Evolutionary conservation across 163 green algal genomes (phyloP).

Genomic region (Scenedesmus sp.): DNA sequence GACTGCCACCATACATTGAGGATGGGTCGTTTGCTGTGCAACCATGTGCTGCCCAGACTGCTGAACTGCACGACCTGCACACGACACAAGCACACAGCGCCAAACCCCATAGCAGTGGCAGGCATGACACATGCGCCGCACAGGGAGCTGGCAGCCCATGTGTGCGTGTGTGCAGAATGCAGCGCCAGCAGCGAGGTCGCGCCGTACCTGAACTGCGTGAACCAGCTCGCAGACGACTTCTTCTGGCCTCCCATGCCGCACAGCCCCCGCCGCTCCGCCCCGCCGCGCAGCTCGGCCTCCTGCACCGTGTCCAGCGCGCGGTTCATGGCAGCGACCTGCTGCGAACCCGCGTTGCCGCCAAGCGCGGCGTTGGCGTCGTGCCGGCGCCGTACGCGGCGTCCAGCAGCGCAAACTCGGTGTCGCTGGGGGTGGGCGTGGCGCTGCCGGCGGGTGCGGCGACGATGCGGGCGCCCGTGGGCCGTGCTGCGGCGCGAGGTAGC

Average conservation of each 20-base stretch:
- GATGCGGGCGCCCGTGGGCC: background rate
- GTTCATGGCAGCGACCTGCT: constrained; percentile 12
- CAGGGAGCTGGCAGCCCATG: no score
- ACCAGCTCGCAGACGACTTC: constrained; percentile 25
- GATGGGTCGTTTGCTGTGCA: no score
- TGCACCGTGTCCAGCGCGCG: constrained; percentile 14
- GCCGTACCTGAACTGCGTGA: constrained; percentile 47
- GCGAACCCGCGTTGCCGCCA: background rate
- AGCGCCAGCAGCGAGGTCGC: background rate
- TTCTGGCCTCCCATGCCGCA: constrained; percentile 9
- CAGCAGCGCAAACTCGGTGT: background rate
- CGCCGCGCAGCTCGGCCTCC: background rate
- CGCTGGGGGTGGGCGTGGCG: background rate
- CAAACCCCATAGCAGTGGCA: no score
- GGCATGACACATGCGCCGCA: no score
- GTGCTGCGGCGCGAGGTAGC: background rate
- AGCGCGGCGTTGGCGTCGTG: background rate
- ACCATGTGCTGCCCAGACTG: no score
- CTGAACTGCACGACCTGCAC: no score
- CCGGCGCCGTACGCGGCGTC: constrained; percentile 21
- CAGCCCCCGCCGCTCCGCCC: background rate
- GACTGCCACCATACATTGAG: no score
- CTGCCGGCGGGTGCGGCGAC: background rate
- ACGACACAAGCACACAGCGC: no score
- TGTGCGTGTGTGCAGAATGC: background rate